Base-by-base conservation (phyloP, 257 asterid species). In the Solanum tacnaense region DNA sequence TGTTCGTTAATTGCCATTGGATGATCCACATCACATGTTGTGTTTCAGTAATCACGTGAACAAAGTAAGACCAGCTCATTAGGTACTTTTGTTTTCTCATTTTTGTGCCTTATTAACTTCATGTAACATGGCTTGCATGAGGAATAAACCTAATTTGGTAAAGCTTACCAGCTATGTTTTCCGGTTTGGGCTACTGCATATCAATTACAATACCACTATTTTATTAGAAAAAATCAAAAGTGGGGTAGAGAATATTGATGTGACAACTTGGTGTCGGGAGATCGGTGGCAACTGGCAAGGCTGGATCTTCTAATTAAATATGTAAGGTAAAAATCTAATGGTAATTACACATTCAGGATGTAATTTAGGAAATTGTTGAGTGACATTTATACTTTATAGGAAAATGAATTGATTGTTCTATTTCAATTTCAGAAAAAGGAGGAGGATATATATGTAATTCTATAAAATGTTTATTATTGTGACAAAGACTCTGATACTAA, bases 11-110 rank as follows among this genome's bases (percentile, higher is more conserved):
- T 75, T 29, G 72, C 34, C 70, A 76, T 67, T 52, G 56, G 81
- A 88, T 87, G 8, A 84, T 88, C 92, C 92, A 88, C 13, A 79
- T 87, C 91, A 87, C 92, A 87, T 89, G 92, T 68, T 67, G 34
- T 35, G 88, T 85, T 35, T 52, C 25, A 31, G 27, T 65, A 60
- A 88, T 27, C 87, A 71, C 56, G 74, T 72, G 87, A 81, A 73
- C 6, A 58, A 86, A 74, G 75, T 82, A 82, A 49, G 70, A 20
- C 31, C 44, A 82, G 44, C 5, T 58, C 81, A 89, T 72, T 41
- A 16, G 46, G 74, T 34, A 21, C 79, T n/a, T 44, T 75, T 84
- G 58, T 84, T 46, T 81, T 46, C 27, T 49, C 35, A 18, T 46
- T 27, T 44, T 29, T 32, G 67, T 81, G 2, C 15, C 75, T 20